A percentile compares a stretch with the other conserved stretches of the same genome.
Evolutionary conservation across 73 alveolate species (phyloP).

Genomic region (Paramecium biaurelia): DNA sequence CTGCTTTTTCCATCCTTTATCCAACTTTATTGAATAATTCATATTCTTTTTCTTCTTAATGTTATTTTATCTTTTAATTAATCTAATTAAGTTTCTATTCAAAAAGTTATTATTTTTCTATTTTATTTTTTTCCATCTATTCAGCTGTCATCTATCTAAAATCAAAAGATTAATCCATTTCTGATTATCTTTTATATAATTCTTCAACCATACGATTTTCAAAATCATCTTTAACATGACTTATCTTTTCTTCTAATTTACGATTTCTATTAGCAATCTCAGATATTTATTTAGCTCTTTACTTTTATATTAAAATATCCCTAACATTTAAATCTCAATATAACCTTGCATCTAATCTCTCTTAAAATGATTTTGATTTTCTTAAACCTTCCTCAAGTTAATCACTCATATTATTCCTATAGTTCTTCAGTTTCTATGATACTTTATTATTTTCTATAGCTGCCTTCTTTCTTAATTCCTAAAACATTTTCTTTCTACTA

Average conservation of each 20-base stretch:
- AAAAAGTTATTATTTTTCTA: neutral
- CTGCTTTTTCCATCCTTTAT: neutral
- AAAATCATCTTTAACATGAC: neutral
- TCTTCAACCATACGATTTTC: neutral
- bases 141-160: neutral
- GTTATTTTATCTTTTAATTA: neutral
- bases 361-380: neutral
- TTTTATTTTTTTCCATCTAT: neutral
- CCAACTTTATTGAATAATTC: slow-evolving; percentile 1
- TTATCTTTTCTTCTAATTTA: neutral
- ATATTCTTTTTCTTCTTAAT: neutral
- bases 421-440: neutral
- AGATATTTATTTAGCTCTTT: neutral
- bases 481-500: neutral
- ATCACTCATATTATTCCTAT: neutral
- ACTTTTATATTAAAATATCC: neutral
- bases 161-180: neutral
- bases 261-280: neutral
- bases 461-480: neutral
- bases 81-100: neutral
- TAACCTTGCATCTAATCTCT: neutral
- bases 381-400: neutral
- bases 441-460: neutral
- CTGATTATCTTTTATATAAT: neutral
- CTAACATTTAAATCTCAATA: neutral